Base-by-base conservation (phyloP, 345 rosid species). In the Sapria himalayana region DNA sequence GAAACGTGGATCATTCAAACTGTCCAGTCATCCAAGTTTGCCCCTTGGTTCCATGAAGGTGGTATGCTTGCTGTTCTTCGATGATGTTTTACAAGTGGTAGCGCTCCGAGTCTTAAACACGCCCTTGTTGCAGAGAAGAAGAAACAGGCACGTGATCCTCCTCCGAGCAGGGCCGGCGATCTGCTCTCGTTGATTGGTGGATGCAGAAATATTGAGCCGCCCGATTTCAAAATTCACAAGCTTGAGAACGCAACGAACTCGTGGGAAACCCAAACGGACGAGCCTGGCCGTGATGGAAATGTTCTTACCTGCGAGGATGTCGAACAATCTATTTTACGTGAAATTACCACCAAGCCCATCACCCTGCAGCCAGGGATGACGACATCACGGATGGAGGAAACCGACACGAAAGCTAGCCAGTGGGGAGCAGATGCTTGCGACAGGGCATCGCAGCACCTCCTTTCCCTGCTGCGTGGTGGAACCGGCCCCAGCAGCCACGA, bases 261-360 rank as follows among this genome's bases (percentile, higher is more conserved):
- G 20, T 16, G 47, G 39, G 56, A 55, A 25, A 37, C 21, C 25
- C 40, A 19, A 34, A 37, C 20, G 43, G 47, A 33, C 19, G 59
- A 72, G 36, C 44, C 56, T 54, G 59, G 64, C 45, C 57, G 51
- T 43, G 69, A 48, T 58, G 63, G 73, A 21, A 58, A 91, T 49
- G 75, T 89, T 46, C 86, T 89, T 56, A 89, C 98, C 39, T 89
- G 98, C 48, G 98, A 79, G 70, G 98, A 89, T 63, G 94, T 89
- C 49, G 98, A 89, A 63, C 91, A 74, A 56, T 71, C 95, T 41
- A 76, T 89, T 57, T 52, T 89, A 52, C 79, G 84, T 18, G 92
- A 66, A 73, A 61, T 64, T 25, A 44, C 61, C 40, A 74, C 56
- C 33, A 64, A 46, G 43, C 50, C 58, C 56, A 58, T 63, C n/a